These are phyloP conservation scores for Beta macrorhiza DNA, from an alignment of 179 eudicot genomes.

Conservation along the genomic window DNA sequence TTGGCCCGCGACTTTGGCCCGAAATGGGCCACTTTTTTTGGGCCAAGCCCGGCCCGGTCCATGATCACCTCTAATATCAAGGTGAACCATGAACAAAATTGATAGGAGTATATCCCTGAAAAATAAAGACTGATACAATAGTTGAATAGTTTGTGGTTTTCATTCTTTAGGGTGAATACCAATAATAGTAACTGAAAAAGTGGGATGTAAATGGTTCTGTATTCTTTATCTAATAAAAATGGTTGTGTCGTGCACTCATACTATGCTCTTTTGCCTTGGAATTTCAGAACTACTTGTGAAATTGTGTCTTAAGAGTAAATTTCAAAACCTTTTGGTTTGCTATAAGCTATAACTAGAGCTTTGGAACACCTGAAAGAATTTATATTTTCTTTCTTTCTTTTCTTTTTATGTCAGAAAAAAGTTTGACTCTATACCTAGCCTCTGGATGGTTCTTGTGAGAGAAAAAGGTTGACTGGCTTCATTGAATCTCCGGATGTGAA, in stretches of 20 bases:
- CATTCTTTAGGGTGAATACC: too few relatives aligned
- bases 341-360: too few relatives aligned
- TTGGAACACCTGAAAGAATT: not conserved
- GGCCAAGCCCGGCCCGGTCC: too few relatives aligned
- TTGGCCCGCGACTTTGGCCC: too few relatives aligned
- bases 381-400: not conserved
- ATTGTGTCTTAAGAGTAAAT: not conserved
- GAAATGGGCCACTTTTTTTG: too few relatives aligned
- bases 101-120: not conserved
- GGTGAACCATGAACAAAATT: too few relatives aligned
- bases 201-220: too few relatives aligned
- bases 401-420: not conserved
- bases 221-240: not conserved
- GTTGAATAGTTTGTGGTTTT: not conserved
- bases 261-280: too few relatives aligned
- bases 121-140: not conserved
- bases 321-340: not conserved
- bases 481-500: not conserved
- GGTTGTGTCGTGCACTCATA: not conserved
- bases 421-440: too few relatives aligned
- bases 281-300: too few relatives aligned
- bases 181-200: too few relatives aligned
- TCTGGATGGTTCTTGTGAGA: not conserved
- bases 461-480: not conserved
- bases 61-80: too few relatives aligned